phyloP scores from a whole-genome alignment of 2,329 filamentous ascomycete genomes.

The Calonectria honghensis region DNA sequence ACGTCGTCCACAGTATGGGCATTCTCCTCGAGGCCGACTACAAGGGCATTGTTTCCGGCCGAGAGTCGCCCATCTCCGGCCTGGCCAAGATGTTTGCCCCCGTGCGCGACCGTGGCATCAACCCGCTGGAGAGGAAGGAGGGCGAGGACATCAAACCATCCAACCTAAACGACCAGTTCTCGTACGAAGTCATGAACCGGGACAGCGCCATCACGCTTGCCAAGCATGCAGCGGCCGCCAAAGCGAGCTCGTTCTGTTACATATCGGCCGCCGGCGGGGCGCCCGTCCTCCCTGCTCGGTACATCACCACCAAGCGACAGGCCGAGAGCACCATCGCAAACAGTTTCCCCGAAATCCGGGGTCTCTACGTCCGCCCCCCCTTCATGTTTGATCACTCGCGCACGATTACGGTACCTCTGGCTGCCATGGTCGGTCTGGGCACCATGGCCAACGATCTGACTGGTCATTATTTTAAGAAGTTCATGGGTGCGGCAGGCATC shows the following conservation, averaged over 20 bases:
- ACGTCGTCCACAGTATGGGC: slow-evolving; percentile 95
- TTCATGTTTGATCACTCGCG: slow-evolving; percentile 93
- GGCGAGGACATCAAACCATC: slow-evolving; percentile 78
- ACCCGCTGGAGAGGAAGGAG: slow-evolving; percentile 79
- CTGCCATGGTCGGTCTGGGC: slow-evolving; percentile 83
- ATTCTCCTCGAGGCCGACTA: slow-evolving; percentile 98
- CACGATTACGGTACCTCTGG: slow-evolving; percentile 88
- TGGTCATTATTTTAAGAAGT: slow-evolving; percentile 82
- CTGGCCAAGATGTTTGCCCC: slow-evolving; percentile 86
- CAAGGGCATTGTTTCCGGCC: slow-evolving; percentile 91
- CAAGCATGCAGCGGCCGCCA: slow-evolving; percentile 80
- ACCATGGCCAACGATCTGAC: slow-evolving; percentile 85
- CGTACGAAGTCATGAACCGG: slow-evolving; percentile 98
- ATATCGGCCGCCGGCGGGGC: slow-evolving; percentile 92
- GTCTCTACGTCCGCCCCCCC: slow-evolving; percentile 87
- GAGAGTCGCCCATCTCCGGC: slow-evolving; percentile 86
- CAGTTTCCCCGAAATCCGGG: slow-evolving; percentile 84
- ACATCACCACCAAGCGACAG: slow-evolving; percentile 93
- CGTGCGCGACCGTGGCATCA: slow-evolving; percentile 77
- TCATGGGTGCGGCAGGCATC: slow-evolving; percentile 88
- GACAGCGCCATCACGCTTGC: slow-evolving; percentile 91
- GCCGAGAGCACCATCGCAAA: slow-evolving; percentile 86
- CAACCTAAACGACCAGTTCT: slow-evolving; percentile 84
- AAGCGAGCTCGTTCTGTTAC: slow-evolving; percentile 85
- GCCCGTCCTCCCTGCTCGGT: slow-evolving; percentile 87